Evolutionary conservation across 805 yeast genomes (phyloP).

Genomic region (Saccharomycopsis sp.): DNA sequence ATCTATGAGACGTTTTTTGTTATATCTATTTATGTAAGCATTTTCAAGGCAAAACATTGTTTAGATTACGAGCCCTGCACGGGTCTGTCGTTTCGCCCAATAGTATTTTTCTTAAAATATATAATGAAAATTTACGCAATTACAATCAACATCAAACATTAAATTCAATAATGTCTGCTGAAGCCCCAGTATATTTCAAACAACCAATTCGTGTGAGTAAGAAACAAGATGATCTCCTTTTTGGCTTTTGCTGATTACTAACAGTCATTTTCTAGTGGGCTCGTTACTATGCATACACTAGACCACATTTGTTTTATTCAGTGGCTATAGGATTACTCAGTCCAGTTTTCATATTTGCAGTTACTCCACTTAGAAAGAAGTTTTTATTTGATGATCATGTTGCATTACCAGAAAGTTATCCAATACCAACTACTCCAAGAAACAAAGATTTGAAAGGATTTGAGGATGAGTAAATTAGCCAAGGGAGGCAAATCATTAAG

Average conservation of each 20-base stretch:
- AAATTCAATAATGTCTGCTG: slow-evolving; percentile 35
- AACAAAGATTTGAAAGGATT: slow-evolving; percentile 18
- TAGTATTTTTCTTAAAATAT: background rate
- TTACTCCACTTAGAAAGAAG: slow-evolving; percentile 65
- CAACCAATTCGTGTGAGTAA: slow-evolving; percentile 57
- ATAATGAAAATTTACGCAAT: background rate
- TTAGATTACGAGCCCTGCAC: too few relatives aligned
- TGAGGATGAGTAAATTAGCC: slow-evolving; percentile 15
- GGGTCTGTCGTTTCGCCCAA: background rate
- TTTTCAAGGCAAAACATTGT: background rate
- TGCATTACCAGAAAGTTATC: slow-evolving; percentile 51
- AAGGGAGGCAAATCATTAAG: background rate
- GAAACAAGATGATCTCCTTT: background rate
- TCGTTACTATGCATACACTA: slow-evolving; percentile 68
- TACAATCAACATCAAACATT: background rate
- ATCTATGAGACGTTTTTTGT: background rate
- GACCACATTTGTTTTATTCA: slow-evolving; percentile 68
- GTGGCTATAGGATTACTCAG: slow-evolving; percentile 59
- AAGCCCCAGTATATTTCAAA: slow-evolving; percentile 51
- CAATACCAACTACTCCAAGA: slow-evolving; percentile 23
- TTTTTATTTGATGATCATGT: slow-evolving; percentile 57
- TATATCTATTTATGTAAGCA: background rate
- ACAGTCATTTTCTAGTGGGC: slow-evolving; percentile 44
- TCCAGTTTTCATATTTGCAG: slow-evolving; percentile 52
- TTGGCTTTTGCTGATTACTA: slow-evolving; percentile 3